Conservation (phyloP, 306 rosid species). For the Aeschynomene evenia region DNA sequence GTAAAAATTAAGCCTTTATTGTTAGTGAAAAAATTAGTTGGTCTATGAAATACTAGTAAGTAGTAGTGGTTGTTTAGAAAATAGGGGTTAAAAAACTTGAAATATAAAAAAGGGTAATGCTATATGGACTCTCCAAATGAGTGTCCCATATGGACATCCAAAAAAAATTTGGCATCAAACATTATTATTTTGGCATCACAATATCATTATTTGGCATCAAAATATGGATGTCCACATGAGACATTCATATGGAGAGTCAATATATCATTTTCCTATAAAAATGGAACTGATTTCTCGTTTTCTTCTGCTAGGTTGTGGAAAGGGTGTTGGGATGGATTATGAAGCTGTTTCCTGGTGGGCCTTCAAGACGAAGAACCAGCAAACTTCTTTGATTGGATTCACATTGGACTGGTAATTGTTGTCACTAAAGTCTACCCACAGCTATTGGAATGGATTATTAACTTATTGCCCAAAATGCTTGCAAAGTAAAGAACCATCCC, state of each 20-base stretch:
- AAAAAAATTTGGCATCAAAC: too few relatives aligned
- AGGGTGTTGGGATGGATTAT: constrained; percentile 98
- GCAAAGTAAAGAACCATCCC: constrained; percentile 55
- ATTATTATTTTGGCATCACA: too few relatives aligned
- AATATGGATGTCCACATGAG: too few relatives aligned
- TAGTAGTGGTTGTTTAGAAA: background rate
- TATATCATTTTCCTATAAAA: too few relatives aligned
- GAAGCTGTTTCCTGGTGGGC: constrained; percentile 96
- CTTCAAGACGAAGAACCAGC: constrained; percentile 86
- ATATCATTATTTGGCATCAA: too few relatives aligned
- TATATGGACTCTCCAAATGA: too few relatives aligned
- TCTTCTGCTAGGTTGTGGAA: constrained; percentile 76
- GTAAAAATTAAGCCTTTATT: constrained; percentile 3
- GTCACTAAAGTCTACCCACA: constrained; percentile 12
- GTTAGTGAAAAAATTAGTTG: background rate
- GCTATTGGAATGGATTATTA: constrained; percentile 66
- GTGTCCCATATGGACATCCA: too few relatives aligned
- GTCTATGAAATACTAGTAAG: background rate
- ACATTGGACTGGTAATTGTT: constrained; percentile 31
- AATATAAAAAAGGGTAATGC: background rate
- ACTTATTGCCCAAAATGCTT: constrained; percentile 57
- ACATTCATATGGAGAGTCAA: too few relatives aligned
- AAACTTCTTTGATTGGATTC: constrained; percentile 63
- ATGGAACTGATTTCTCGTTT: constrained; percentile 23
- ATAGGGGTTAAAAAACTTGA: constrained; percentile 13